These are phyloP conservation scores for Candida methanosorbosa DNA, from an alignment of 805 yeast species.

Conservation along the genomic window DNA sequence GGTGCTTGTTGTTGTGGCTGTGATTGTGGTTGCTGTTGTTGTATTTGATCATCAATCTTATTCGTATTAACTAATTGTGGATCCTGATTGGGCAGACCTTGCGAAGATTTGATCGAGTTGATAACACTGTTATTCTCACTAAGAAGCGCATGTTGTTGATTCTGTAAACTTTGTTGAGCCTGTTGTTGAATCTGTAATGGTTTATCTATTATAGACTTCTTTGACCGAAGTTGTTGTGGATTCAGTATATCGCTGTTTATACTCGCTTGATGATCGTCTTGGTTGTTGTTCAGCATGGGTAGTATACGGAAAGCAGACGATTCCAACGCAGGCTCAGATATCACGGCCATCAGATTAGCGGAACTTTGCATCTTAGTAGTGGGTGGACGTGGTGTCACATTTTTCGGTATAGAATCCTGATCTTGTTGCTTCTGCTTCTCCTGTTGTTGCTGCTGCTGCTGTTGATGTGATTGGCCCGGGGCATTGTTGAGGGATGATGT, in stretches of 20 bases:
- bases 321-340: not conserved
- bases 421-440: not conserved
- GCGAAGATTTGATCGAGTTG: not conserved
- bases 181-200: not conserved
- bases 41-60: not conserved
- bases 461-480: no score
- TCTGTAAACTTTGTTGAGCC: not conserved
- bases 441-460: not conserved
- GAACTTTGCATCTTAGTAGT: not conserved
- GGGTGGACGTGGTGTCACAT: not conserved
- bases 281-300: conserved; percentile 1
- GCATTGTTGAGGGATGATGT: no score
- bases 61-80: not conserved
- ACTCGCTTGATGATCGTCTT: not conserved
- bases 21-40: not conserved
- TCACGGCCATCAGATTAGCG: not conserved
- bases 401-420: not conserved
- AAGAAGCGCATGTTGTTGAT: not conserved
- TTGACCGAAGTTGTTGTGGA: not conserved
- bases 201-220: not conserved
- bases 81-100: not conserved
- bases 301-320: conserved; percentile 1
- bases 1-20: not conserved
- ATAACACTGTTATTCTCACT: not conserved
- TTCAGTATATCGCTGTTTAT: not conserved